These are phyloP conservation scores for Apiospora phragmitis DNA, from an alignment of 2,329 filamentous ascomycete genomes.

Conservation along the genomic window DNA sequence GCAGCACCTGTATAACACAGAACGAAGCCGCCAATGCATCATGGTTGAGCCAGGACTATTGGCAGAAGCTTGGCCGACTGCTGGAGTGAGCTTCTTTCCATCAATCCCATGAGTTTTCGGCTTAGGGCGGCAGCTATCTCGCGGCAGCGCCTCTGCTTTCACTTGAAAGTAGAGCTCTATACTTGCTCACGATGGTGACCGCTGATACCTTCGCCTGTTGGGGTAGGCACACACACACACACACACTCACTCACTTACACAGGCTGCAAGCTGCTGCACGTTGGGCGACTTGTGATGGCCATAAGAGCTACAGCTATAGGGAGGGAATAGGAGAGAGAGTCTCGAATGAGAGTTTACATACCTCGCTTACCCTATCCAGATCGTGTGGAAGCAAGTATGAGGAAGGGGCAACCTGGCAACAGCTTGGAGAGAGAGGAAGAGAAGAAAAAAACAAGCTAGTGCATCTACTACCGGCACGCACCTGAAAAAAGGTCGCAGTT, in stretches of 20 bases:
- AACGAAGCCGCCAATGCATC: background rate
- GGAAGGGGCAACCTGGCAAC: background rate
- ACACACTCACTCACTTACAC: background rate
- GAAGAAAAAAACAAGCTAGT: background rate
- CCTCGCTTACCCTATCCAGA: background rate
- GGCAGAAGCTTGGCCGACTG: background rate
- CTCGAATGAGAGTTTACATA: background rate
- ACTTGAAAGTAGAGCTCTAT: background rate
- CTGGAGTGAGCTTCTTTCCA: background rate
- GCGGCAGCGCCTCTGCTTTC: background rate
- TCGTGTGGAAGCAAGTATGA: background rate
- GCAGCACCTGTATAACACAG: background rate
- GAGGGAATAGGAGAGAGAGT: background rate
- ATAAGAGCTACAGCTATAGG: background rate
- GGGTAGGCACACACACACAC: background rate
- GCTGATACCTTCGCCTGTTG: background rate
- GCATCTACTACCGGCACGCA: constrained; percentile 1
- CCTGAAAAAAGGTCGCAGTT: background rate
- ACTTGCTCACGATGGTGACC: background rate
- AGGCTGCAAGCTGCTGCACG: background rate
- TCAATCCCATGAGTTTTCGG: background rate
- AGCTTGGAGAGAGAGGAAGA: background rate
- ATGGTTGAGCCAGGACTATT: background rate
- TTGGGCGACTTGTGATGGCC: background rate
- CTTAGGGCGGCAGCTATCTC: background rate